These are phyloP conservation scores for Austroboletus rostrupii DNA, from an alignment of 1,284 basidiomycete genomes.

Conservation along the genomic window DNA sequence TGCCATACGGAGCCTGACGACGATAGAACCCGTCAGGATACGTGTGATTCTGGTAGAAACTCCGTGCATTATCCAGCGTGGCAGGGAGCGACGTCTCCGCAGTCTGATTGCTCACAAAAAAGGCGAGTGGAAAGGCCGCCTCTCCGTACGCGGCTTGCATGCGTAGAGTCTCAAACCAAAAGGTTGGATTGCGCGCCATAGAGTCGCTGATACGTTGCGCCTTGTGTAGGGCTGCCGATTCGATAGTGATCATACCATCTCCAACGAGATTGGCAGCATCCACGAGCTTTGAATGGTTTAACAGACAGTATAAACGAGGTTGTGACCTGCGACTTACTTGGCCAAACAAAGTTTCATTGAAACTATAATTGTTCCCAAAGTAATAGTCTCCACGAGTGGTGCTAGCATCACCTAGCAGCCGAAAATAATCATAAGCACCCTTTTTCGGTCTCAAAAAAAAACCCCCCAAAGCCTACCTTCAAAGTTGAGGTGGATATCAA, in stretches of 20 bases:
- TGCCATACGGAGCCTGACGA: conserved; percentile 16
- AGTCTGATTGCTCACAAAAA: conserved; percentile 28
- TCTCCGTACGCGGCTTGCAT: conserved; percentile 20
- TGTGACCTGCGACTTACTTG: conserved; percentile 4
- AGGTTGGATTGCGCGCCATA: conserved; percentile 26
- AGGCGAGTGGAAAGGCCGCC: conserved; percentile 24
- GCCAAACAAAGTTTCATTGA: conserved; percentile 29
- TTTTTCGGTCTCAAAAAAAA: background rate
- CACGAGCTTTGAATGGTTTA: conserved; percentile 12
- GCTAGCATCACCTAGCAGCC: conserved; percentile 19
- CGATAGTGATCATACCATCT: conserved; percentile 16
- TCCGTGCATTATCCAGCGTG: conserved; percentile 15
- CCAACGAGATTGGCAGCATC: conserved; percentile 17
- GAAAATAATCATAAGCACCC: background rate
- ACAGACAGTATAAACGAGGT: background rate
- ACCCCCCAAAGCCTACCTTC: conserved; percentile 12
- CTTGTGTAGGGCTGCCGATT: conserved; percentile 19
- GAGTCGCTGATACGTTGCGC: conserved; percentile 20
- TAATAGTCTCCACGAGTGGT: conserved; percentile 26
- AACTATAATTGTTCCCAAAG: conserved; percentile 26
- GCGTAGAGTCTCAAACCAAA: conserved; percentile 20
- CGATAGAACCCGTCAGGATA: conserved; percentile 25
- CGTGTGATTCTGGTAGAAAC: conserved; percentile 17
- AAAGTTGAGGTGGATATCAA: conserved; percentile 22
- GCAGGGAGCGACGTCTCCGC: conserved; percentile 9